Evolutionary conservation across 73 alveolate species (phyloP).

Genomic region (Blepharisma japonicum): DNA sequence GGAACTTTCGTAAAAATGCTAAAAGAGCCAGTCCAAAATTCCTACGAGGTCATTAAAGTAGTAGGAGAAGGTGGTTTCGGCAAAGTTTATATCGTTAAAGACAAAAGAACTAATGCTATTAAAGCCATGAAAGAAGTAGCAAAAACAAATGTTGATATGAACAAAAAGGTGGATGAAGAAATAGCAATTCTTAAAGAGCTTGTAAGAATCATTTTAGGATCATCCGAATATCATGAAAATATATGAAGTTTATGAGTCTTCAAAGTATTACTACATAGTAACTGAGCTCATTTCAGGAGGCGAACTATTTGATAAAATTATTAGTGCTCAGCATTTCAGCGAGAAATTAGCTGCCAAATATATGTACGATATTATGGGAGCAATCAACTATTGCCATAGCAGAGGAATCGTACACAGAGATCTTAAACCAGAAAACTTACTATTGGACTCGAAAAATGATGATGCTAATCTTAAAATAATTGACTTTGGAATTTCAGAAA

Average conservation of each 20-base stretch:
- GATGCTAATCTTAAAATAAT: conserved; percentile 68
- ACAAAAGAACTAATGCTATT: too few relatives aligned
- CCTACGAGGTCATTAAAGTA: too few relatives aligned
- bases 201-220: conserved; percentile 4
- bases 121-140: too few relatives aligned
- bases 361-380: conserved; percentile 72
- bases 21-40: too few relatives aligned
- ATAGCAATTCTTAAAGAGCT: too few relatives aligned
- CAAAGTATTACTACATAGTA: conserved; percentile 49
- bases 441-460: conserved; percentile 62
- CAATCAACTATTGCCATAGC: conserved; percentile 84
- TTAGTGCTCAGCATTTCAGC: conserved; percentile 49
- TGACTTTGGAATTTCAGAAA: conserved; percentile 85
- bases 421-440: conserved; percentile 85
- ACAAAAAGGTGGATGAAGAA: too few relatives aligned
- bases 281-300: conserved; percentile 89
- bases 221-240: conserved; percentile 51
- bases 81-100: too few relatives aligned
- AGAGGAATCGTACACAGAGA: conserved; percentile 91
- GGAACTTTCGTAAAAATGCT: too few relatives aligned
- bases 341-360: conserved; percentile 80
- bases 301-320: conserved; percentile 68
- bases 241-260: conserved; percentile 37
- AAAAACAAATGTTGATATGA: too few relatives aligned
- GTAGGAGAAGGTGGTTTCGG: too few relatives aligned